Percentiles rank a stretch among this genome's conserved stretches.
Conservation (phyloP, 75 land plant genomes). For the Sequoia sempervirens region DNA sequence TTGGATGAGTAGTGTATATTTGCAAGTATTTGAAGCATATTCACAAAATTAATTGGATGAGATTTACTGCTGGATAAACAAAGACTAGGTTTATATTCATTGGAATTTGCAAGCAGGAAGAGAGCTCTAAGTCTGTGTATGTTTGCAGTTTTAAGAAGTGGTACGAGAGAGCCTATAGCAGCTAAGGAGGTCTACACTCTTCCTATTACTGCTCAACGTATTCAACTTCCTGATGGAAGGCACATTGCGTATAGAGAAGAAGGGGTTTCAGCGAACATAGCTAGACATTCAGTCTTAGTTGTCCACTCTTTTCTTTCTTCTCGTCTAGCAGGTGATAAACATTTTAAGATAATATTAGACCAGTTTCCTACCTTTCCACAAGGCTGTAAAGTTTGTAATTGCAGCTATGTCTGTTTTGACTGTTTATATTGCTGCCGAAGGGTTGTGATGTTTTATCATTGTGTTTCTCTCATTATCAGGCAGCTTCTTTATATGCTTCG, state of each 20-base stretch:
- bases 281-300: slow-evolving; percentile 62
- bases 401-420: background rate
- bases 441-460: background rate
- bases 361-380: background rate
- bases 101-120: background rate
- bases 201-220: slow-evolving; percentile 54
- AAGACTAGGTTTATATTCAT: background rate
- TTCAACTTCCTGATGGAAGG: slow-evolving; percentile 83
- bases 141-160: slow-evolving; percentile 45
- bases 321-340: slow-evolving; percentile 71
- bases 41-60: background rate
- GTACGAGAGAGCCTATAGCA: slow-evolving; percentile 14
- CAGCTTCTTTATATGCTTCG: background rate
- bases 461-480: background rate
- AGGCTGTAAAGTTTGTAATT: background rate
- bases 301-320: slow-evolving; percentile 85
- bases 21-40: background rate
- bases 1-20: background rate
- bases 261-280: slow-evolving; percentile 64
- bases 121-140: slow-evolving; percentile 2
- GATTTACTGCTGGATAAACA: background rate
- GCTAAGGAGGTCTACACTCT: slow-evolving; percentile 36
- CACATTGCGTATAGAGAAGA: slow-evolving; percentile 66
- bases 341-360: background rate
- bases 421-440: background rate